phyloP scores from a whole-genome alignment of 257 asterid genomes.

The Echium plantagineum region DNA sequence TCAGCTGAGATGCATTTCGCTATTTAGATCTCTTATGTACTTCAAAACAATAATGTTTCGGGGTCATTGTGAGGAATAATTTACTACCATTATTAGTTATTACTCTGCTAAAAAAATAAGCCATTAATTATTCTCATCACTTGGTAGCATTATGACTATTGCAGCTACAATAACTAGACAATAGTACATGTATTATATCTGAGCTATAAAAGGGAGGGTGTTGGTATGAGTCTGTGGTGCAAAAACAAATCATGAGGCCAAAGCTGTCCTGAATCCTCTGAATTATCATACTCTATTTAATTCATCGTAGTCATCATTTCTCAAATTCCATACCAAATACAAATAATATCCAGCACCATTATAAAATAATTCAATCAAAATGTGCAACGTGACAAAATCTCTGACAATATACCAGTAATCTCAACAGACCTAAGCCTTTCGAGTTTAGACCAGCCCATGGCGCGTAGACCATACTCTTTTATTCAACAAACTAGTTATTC shows the following conservation, averaged over 20 bases:
- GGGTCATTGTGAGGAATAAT: too few relatives aligned
- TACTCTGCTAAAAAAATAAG: not conserved
- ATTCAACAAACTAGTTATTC: not conserved
- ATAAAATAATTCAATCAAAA: not conserved
- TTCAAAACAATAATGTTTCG: too few relatives aligned
- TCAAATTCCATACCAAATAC: conserved; percentile 10
- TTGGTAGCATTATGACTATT: not conserved
- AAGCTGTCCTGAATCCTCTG: conserved; percentile 21
- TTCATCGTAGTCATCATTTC: conserved; percentile 18
- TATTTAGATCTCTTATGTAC: too few relatives aligned
- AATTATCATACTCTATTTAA: conserved; percentile 1
- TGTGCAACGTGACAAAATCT: not conserved
- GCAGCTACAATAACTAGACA: not conserved
- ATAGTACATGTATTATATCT: not conserved
- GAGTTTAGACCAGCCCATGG: not conserved
- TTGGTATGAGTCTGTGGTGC: conserved; percentile 23
- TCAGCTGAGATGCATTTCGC: too few relatives aligned
- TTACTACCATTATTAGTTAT: too few relatives aligned
- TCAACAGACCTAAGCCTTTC: not conserved
- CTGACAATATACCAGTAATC: not conserved
- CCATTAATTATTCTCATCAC: not conserved
- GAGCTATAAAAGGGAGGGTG: conserved; percentile 4
- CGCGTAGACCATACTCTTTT: not conserved
- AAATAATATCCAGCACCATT: not conserved
- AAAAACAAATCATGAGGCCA: conserved; percentile 11